Evolutionary conservation across 1,139 yeast species (phyloP), one percentile per base, ranked within the genome.

Genomic region (Hyphopichia fennica): DNA sequence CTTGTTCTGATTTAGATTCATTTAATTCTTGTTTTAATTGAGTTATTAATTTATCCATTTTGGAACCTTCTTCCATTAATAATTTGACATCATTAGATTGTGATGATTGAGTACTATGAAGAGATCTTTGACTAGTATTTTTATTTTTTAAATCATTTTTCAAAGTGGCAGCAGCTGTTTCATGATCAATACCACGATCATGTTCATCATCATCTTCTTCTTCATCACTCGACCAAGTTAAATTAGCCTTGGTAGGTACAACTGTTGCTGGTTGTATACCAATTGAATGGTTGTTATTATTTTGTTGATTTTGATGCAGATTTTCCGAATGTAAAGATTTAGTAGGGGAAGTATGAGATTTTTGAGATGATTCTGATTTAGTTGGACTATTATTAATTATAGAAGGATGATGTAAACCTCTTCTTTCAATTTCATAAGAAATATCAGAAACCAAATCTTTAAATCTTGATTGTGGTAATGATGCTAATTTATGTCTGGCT

Each of bases 401-500:
- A 11, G 42, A 41, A 30, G 41, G 52, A 11, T 58, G 51, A 48
- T 78, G 79, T 41, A 82, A 78, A 18, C 77, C 76, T 54, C 99
- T 74, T 56, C 96, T 78, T 56, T 86, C 90, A 39, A 91, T 87
- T 62, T 95, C 99, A 59, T 71, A 87, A 38, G 87, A 72, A 37
- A 93, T 91, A 62, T 95, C 99, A 43, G 87, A 84, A 11, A 90
- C 96, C 58, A 95, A 77, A 61, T 93, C 99, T 56, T 84, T 84
- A 65, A 93, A 93, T 46, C 98, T 69, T 10, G 84, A 66, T 43
- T 84, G 83, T 1, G 96, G 95, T 47, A 95, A 76, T 35, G 89
- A 81, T 2, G 97, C 87, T 51, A 95, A 75, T 64, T 91, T 93
- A 59, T 88, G 91, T 53, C 99, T 79, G 3, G 99, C 99, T 63